phyloP scores from a whole-genome alignment of 768 basidiomycete species.

The Astraeus odoratus region DNA sequence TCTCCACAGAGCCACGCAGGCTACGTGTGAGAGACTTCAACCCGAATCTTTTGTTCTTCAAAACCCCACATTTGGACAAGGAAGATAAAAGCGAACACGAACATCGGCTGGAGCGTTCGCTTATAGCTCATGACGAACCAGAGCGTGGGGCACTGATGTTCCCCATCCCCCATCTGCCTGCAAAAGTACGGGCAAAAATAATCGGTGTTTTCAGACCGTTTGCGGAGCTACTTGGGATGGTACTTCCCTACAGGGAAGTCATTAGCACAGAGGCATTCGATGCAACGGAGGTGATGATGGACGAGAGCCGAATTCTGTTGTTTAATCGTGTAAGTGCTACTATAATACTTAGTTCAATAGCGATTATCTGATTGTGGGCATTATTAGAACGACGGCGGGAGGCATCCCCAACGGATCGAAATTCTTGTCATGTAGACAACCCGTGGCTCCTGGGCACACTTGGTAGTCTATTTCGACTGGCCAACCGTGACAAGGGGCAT shows the following conservation, averaged over 20 bases:
- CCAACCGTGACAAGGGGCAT: too few species aligned
- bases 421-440: conserved; percentile 37
- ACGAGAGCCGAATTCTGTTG: conserved; percentile 42
- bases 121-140: background rate
- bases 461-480: background rate
- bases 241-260: conserved; percentile 45
- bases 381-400: conserved; percentile 31
- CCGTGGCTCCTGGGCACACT: background rate
- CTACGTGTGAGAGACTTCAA: conserved; percentile 36
- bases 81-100: conserved; percentile 14
- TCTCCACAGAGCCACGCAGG: conserved; percentile 3
- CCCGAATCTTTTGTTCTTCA: conserved; percentile 11
- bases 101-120: conserved; percentile 10
- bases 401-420: conserved; percentile 35
- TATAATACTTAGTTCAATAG: background rate
- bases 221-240: conserved; percentile 39
- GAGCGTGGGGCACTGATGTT: conserved; percentile 2
- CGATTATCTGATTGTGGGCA: background rate
- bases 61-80: background rate
- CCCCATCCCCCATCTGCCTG: conserved; percentile 1
- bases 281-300: conserved; percentile 54
- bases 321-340: conserved; percentile 32
- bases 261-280: conserved; percentile 41
- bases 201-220: conserved; percentile 36
- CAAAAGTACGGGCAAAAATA: conserved; percentile 18